Evolutionary conservation across 2,329 filamentous ascomycete genomes (phyloP), one percentile per base, ranked within the genome.

Genomic region (Annulohypoxylon truncatum): DNA sequence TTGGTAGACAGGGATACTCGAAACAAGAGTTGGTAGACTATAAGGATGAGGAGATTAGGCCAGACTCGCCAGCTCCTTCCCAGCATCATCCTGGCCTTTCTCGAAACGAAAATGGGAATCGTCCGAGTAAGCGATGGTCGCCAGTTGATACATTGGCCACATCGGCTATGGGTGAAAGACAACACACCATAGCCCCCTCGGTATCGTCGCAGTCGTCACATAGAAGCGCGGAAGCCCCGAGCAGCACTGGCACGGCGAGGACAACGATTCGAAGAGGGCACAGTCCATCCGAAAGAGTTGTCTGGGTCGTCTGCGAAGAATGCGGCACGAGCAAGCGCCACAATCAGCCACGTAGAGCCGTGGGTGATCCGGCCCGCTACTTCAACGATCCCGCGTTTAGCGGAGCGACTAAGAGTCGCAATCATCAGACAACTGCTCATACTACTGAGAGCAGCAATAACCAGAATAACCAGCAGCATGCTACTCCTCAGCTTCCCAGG

Each of bases 221-320:
- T 38, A 69, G 57, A 50, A 73, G 71, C n/a, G 70, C 57, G 46
- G 69, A 75, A 31, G 71, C 71, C 13, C 66, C 63, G 2, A 68
- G 57, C 22, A 70, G 73, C 12, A 70, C 71, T 20, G 72, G 66
- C 26, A 63, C 72, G 26, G 62, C 71, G 2, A 70, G 64, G 56
- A 73, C 69, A 3, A 71, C 69, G 9, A 72, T 73, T 54, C 69
- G 69, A 26, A 69, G 64, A 29, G 72, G 68, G 2, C 68, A 60
- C 58, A 71, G 68, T 15, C 68, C 70, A n/a, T 71, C 70, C 20
- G 71, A 74, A 31, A 73, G 70, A 20, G 68, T 76, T 2, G 74
- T 76, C 20, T 77, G 75, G 74, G 69, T 76, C n/a, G 73, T 76
- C 9, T 77, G 75, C 52, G 73, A 77, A 51, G 74, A 77, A 48